Percentiles rank a stretch among this genome's conserved stretches.
phyloP scores from a whole-genome alignment of 179 eudicot species.

The Silene coronaria region DNA sequence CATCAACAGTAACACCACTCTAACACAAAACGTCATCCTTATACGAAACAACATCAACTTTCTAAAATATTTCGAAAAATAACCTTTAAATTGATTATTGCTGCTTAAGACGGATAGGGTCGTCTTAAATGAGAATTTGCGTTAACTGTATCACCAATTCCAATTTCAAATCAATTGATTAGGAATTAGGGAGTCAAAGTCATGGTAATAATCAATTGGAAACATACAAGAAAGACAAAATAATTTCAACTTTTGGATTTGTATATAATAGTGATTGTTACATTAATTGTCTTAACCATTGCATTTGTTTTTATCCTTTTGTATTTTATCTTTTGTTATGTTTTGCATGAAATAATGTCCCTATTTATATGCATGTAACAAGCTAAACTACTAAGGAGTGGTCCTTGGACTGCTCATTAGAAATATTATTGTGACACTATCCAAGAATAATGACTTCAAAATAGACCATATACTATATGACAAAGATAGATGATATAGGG shows the following conservation, averaged over 20 bases:
- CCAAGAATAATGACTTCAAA: not conserved
- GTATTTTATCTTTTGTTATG: not conserved
- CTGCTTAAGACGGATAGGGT: too few relatives aligned
- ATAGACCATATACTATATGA: not conserved
- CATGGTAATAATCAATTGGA: not conserved
- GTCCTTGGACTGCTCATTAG: constrained; percentile 1
- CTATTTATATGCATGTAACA: not conserved
- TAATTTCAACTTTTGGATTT: constrained; percentile 1
- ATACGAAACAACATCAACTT: too few relatives aligned
- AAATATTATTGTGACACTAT: not conserved
- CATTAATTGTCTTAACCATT: constrained; percentile 7
- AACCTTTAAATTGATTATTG: too few relatives aligned
- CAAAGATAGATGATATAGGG: not conserved
- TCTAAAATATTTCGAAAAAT: too few relatives aligned
- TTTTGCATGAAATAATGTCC: not conserved
- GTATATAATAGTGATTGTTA: constrained; percentile 20
- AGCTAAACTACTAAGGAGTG: not conserved
- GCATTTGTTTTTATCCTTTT: constrained; percentile 19
- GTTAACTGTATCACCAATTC: too few relatives aligned
- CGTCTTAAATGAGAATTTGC: too few relatives aligned
- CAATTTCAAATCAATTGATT: too few relatives aligned
- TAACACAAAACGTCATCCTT: too few relatives aligned
- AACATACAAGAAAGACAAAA: constrained; percentile 13
- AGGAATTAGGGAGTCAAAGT: not conserved
- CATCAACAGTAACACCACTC: too few relatives aligned